These are phyloP conservation scores for Coix lacrymajobi DNA, from an alignment of 176 grass and related monocot genomes.

Conservation along the genomic window DNA sequence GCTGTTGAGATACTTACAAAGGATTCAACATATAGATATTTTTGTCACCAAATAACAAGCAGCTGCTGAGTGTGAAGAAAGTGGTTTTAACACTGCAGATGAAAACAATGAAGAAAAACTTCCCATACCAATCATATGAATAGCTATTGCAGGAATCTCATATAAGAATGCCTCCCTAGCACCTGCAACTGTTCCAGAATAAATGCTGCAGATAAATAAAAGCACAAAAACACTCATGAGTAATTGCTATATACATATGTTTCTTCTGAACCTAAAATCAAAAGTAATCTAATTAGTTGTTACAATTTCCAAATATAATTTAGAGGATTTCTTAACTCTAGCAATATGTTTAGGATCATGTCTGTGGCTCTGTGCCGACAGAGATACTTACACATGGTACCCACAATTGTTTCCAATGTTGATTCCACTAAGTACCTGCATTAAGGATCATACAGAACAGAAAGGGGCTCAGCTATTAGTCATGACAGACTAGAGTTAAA, in stretches of 20 bases:
- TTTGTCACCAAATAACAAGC: background rate
- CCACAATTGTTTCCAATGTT: conserved; percentile 89
- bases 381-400: conserved; percentile 66
- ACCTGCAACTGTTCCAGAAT: conserved; percentile 95
- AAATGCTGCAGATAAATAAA: conserved; percentile 65
- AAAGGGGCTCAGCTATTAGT: background rate
- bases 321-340: background rate
- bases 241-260: background rate
- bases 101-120: background rate
- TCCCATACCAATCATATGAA: conserved; percentile 87
- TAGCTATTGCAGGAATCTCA: conserved; percentile 71
- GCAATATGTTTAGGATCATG: conserved; percentile 1
- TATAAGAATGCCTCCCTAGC: conserved; percentile 91
- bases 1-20: no score
- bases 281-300: background rate
- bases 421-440: conserved; percentile 92
- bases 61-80: background rate
- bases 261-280: background rate
- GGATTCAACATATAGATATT: background rate
- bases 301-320: conserved; percentile 7
- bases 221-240: conserved; percentile 24
- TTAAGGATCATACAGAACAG: conserved; percentile 25
- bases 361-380: background rate
- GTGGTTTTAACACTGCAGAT: background rate
- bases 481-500: background rate